phyloP scores from a whole-genome alignment of 179 eudicot genomes.

The Heliamphora pulchella region DNA sequence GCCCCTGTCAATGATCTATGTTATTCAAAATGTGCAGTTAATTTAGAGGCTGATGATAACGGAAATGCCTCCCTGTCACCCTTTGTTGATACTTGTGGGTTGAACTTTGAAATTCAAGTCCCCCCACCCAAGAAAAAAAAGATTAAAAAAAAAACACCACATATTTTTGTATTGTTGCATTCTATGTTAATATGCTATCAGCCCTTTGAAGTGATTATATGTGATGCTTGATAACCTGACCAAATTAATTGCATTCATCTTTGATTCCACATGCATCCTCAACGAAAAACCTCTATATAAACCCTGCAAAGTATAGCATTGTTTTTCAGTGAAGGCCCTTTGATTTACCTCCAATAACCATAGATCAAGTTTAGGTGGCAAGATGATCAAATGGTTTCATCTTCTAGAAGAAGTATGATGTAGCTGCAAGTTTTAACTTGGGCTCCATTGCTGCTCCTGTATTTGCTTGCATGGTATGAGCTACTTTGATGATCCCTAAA shows the following conservation, averaged over 20 bases:
- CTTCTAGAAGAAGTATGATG: not conserved
- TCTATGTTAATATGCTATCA: not conserved
- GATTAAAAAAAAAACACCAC: not conserved
- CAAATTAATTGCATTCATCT: not conserved
- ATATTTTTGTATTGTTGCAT: not conserved
- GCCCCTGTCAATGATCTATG: not conserved
- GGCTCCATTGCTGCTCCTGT: slow-evolving; percentile 6
- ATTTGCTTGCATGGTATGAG: not conserved
- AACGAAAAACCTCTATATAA: not conserved
- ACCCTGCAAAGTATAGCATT: too few species aligned
- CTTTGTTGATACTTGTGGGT: slow-evolving; percentile 9
- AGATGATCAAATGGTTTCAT: not conserved
- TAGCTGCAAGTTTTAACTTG: not conserved
- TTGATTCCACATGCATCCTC: not conserved
- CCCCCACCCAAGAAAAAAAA: not conserved
- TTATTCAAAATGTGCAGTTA: not conserved
- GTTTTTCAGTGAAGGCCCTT: not conserved
- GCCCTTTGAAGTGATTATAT: not conserved
- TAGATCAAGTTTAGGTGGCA: not conserved
- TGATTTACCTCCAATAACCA: not conserved
- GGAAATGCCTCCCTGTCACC: not conserved
- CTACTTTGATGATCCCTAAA: not conserved
- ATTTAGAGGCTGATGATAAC: not conserved
- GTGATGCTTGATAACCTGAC: not conserved
- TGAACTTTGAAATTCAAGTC: not conserved